Base-by-base conservation (phyloP, 2,329 filamentous ascomycete species). In the Colletotrichum aenigma region DNA sequence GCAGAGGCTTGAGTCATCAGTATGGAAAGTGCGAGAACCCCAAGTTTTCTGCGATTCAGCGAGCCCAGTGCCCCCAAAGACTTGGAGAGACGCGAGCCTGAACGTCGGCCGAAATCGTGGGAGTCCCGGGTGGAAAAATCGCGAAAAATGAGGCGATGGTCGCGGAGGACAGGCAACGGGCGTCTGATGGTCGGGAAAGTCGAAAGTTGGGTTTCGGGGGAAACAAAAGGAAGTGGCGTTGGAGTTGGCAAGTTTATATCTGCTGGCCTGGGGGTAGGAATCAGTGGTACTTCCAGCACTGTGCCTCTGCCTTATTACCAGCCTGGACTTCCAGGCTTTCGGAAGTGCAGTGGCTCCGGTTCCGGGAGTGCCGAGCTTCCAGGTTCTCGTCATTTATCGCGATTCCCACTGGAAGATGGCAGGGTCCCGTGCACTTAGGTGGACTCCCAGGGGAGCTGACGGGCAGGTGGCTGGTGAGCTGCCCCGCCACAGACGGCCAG, bases 231-330 rank as follows among this genome's bases (percentile, higher is more conserved):
- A 73, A 70, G 70, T 72, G 76, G 76, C 74, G 76, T 76, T 70
- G 66, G 67, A 66, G 74, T 56, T 66, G 67, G 67, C 76, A 76
- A 77, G 76, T 77, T 77, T 76, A 75, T 76, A 76, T 77, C 64
- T 76, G 32, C 52, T 69, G 64, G 65, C 64, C 70, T 52, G 74
- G 62, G 72, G 73, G 66, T 65, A 56, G 73, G 66, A 73, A 76
- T 76, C 69, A 73, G 64, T 72, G 48, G 73, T 48, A 65, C 74
- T 64, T 52, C 70, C 62, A 68, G 70, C 58, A 71, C 70, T 64
- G 58, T 70, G 43, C 43, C 43, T 52, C 43, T 52, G 43, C 43
- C 43, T 52, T 52, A 52, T 56, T 56, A 15, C 60, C 24, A 60
- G 48, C 56, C 64, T 60, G 21, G 43, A 24, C 52, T 34, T 64